Percentiles rank a stretch among this genome's conserved stretches.
These are phyloP conservation scores for Kwoniella mangroviensis DNA, from an alignment of 768 basidiomycete genomes.

Conservation along the genomic window DNA sequence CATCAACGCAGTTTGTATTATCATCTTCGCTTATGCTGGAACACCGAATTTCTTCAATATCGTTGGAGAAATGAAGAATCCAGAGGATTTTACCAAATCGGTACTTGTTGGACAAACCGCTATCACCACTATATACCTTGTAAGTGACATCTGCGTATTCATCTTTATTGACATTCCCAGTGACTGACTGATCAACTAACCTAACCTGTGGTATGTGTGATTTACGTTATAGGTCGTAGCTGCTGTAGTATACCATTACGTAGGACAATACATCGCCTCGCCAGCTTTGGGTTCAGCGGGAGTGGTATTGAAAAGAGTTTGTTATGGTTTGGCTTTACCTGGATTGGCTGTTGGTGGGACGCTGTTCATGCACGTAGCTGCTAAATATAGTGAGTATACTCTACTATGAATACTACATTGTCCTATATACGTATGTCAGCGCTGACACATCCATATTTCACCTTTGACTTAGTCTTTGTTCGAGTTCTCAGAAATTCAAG, in stretches of 20 bases:
- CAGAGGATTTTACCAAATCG: constrained; percentile 52
- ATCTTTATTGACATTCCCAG: no score
- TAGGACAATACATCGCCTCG: constrained; percentile 52
- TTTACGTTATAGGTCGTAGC: constrained; percentile 39
- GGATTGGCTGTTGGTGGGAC: constrained; percentile 41
- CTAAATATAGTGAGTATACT: constrained; percentile 6
- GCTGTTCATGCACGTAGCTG: constrained; percentile 37
- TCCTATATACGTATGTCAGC: neutral
- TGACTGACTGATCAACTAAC: neutral
- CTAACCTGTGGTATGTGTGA: constrained; percentile 34
- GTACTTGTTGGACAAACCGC: constrained; percentile 47
- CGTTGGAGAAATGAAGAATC: constrained; percentile 57
- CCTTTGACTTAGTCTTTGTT: constrained; percentile 33
- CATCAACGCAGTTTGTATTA: constrained; percentile 54
- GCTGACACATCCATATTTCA: neutral
- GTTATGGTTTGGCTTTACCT: constrained; percentile 42
- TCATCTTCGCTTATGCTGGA: constrained; percentile 55
- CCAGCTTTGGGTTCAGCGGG: constrained; percentile 56
- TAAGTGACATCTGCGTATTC: constrained; percentile 16
- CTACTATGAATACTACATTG: no score
- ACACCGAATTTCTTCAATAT: constrained; percentile 44
- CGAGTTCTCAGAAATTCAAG: constrained; percentile 39
- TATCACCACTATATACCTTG: constrained; percentile 44
- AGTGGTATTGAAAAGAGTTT: constrained; percentile 47
- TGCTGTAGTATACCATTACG: constrained; percentile 51